Evolutionary conservation across 1,139 yeast species (phyloP).

Genomic region (Lodderomyces oxycetoniae): DNA sequence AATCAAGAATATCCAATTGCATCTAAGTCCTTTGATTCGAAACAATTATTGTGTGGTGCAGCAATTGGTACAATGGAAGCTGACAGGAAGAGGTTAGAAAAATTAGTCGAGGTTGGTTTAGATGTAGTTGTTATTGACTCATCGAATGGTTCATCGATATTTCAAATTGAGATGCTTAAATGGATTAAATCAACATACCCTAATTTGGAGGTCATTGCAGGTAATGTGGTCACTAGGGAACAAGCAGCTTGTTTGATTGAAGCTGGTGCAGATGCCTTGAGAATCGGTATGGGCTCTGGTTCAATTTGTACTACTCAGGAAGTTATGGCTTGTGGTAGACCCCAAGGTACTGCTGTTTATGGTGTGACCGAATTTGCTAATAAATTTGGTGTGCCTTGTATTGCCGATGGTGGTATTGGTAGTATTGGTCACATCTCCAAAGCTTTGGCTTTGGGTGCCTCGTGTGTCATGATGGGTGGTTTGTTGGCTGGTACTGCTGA

Average conservation of each 20-base stretch:
- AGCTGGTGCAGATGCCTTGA: slow-evolving; percentile 97
- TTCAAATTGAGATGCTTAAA: slow-evolving; percentile 89
- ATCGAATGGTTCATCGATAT: slow-evolving; percentile 94
- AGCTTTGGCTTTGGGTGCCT: slow-evolving; percentile 96
- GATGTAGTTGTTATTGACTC: slow-evolving; percentile 96
- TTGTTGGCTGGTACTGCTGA: slow-evolving; percentile 97
- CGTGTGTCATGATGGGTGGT: slow-evolving; percentile 99
- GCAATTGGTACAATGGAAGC: slow-evolving; percentile 92
- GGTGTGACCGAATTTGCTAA: slow-evolving; percentile 83
- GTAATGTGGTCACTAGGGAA: slow-evolving; percentile 98
- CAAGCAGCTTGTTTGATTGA: slow-evolving; percentile 94
- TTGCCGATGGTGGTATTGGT: slow-evolving; percentile 99
- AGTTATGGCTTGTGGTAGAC: slow-evolving; percentile 99
- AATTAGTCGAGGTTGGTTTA: slow-evolving; percentile 92
- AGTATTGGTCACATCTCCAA: slow-evolving; percentile 98
- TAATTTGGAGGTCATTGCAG: slow-evolving; percentile 85
- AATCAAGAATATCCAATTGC: slow-evolving; percentile 92
- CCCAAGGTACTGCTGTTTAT: slow-evolving; percentile 97
- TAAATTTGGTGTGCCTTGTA: slow-evolving; percentile 90
- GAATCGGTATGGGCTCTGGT: slow-evolving; percentile 99
- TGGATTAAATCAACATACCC: slow-evolving; percentile 84
- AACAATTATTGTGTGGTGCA: slow-evolving; percentile 98
- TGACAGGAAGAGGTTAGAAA: slow-evolving; percentile 77
- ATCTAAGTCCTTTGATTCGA: slow-evolving; percentile 86
- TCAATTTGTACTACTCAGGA: slow-evolving; percentile 98